Base-by-base conservation (phyloP, 768 basidiomycete species). In the Tricholoma bakamatsutake region DNA sequence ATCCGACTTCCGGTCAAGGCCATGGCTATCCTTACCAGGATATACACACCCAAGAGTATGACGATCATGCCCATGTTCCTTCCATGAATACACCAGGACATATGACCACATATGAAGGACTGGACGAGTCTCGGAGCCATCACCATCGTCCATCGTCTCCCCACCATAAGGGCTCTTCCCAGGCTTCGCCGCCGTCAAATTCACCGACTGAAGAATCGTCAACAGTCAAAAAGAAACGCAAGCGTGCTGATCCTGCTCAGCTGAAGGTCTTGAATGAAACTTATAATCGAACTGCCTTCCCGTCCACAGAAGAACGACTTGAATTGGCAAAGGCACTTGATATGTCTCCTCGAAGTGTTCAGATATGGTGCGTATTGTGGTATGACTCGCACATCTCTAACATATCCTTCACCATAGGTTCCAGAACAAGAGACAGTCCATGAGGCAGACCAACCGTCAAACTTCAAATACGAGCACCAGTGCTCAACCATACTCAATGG, bases 191-290 rank as follows among this genome's bases (percentile, higher is more conserved):
- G 34, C 74, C 79, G 15, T 76, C 79, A 18, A 66, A 77, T 48
- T 77, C 79, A 0, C 79, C 78, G 17, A 74, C 74, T 33, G 81
- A 87, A 53, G 84, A 86, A 59, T 81, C 21, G 21, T 24, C 87
- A n/a, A 75, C 80, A 40, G 83, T 90, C 62, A 93, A 92, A 77
- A 91, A 90, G 76, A 92, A 92, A 71, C 81, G 90, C 69, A 90
- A 89, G 76, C 83, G 90, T 56, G 90, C 90, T 5, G 88, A 90
- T 62, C 85, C 88, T 12, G 78, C 79, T 39, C 90, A 93, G 62
- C 74, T 92, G 57, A 87, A 87, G 66, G 82, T 89, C 28, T 76
- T 93, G 67, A 92, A 90, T 66, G 87, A 87, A 65, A 85, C 84
- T 0, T 93, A 90, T 67, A 76, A 74, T 59, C 81, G 90, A 56